Conservation (phyloP, 345 rosid species). For the Dimocarpus longan region DNA sequence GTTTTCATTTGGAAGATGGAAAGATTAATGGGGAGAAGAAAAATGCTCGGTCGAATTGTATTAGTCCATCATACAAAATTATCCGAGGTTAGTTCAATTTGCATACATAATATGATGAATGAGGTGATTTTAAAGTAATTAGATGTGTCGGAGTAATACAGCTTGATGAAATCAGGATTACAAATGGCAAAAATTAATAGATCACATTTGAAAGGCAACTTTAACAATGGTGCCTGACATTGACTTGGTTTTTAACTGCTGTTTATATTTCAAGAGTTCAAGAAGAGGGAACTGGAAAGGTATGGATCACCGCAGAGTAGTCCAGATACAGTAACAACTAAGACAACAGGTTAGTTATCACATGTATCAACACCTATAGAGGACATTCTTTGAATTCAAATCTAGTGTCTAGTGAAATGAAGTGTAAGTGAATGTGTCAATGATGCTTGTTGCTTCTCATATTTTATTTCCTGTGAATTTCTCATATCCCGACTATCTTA, state of each 20-base stretch:
- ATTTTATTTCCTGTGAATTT: not conserved
- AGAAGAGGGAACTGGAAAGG: conserved; percentile 61
- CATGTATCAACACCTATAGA: not conserved
- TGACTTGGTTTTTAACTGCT: conserved; percentile 21
- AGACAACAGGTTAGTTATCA: conserved; percentile 47
- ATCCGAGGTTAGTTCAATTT: conserved; percentile 55
- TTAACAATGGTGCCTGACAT: not conserved
- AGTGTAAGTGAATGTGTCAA: not conserved
- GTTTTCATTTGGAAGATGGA: conserved; percentile 23
- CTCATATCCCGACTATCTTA: not conserved
- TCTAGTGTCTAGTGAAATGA: not conserved
- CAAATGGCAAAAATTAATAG: not conserved
- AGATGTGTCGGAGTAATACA: not conserved
- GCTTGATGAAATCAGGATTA: not conserved
- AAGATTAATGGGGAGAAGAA: conserved; percentile 34
- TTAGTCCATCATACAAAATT: conserved; percentile 64
- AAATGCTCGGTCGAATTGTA: conserved; percentile 25
- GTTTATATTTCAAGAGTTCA: conserved; percentile 54
- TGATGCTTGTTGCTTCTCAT: not conserved
- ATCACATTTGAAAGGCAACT: not conserved
- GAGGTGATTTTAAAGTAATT: not conserved
- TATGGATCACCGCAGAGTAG: conserved; percentile 38
- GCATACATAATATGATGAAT: not conserved
- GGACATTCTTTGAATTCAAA: not conserved
- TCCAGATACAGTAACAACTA: conserved; percentile 38